Conservation (phyloP, 2,329 filamentous ascomycete genomes). For the Botrytis porri region DNA sequence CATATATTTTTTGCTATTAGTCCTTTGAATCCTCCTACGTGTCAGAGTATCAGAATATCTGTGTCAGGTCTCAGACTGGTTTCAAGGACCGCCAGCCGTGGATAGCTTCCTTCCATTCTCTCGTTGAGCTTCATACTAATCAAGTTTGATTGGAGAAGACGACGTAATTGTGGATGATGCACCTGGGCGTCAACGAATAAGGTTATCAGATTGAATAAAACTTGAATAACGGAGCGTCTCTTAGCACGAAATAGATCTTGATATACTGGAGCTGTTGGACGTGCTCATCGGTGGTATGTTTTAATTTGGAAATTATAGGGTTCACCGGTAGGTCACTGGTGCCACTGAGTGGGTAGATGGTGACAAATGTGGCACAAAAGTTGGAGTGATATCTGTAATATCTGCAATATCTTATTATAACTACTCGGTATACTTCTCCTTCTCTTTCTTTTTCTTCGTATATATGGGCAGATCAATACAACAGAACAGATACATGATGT, state of each 20-base stretch:
- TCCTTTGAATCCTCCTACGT: neutral
- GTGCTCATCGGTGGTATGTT: neutral
- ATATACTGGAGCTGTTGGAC: slow-evolving; percentile 3
- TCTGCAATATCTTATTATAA: neutral
- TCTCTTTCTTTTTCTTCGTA: neutral
- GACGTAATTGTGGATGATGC: neutral
- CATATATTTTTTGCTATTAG: neutral
- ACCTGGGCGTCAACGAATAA: neutral
- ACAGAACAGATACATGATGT: neutral
- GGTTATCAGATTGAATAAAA: neutral
- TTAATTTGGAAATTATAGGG: neutral
- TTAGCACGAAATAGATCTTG: neutral
- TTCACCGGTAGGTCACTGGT: neutral
- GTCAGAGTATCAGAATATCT: slow-evolving; percentile 8
- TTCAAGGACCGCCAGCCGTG: slow-evolving; percentile 1
- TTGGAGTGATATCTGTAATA: neutral
- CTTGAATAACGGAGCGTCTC: neutral
- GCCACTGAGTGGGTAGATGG: neutral
- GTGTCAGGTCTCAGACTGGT: slow-evolving; percentile 2
- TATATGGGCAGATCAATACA: neutral
- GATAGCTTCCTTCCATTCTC: neutral
- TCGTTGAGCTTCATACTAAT: neutral
- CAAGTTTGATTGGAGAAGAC: neutral
- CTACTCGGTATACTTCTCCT: too few relatives aligned
- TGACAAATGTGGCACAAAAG: neutral